These are phyloP conservation scores for Chlamydomonas eustigma DNA, from an alignment of 139 green algal genomes.

Conservation along the genomic window DNA sequence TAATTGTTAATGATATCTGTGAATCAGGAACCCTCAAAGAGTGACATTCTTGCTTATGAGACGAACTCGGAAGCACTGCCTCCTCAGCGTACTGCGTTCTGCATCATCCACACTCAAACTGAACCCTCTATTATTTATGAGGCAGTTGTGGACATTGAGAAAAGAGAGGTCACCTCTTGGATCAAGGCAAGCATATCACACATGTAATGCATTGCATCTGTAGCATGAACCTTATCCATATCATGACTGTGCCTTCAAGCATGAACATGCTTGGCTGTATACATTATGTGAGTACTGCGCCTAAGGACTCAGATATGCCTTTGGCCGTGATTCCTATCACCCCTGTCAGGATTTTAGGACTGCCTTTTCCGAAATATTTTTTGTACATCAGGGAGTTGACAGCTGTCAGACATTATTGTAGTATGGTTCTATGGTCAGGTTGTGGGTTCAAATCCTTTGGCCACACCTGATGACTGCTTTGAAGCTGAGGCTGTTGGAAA, in stretches of 20 bases:
- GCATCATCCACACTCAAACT: background rate
- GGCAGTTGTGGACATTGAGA: background rate
- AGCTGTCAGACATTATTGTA: background rate
- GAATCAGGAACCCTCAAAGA: background rate
- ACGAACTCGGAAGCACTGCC: background rate
- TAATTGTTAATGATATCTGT: background rate
- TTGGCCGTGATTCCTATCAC: background rate
- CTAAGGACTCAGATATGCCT: background rate
- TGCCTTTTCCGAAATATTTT: background rate
- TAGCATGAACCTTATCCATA: background rate
- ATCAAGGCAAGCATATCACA: background rate
- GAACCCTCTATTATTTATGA: background rate
- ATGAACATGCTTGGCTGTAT: background rate
- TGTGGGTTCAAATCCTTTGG: conserved; percentile 32
- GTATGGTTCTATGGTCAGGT: background rate
- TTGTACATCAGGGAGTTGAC: background rate
- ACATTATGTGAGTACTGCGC: background rate
- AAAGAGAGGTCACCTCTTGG: background rate
- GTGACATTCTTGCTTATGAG: background rate
- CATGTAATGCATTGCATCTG: background rate
- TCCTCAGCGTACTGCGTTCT: background rate
- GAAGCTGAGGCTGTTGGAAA: conserved; percentile 45
- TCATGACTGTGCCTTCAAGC: background rate
- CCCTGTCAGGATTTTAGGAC: background rate
- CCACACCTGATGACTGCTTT: conserved; percentile 51